Base-by-base conservation (phyloP, 208 protist species). In the Leishmania mexicana region DNA sequence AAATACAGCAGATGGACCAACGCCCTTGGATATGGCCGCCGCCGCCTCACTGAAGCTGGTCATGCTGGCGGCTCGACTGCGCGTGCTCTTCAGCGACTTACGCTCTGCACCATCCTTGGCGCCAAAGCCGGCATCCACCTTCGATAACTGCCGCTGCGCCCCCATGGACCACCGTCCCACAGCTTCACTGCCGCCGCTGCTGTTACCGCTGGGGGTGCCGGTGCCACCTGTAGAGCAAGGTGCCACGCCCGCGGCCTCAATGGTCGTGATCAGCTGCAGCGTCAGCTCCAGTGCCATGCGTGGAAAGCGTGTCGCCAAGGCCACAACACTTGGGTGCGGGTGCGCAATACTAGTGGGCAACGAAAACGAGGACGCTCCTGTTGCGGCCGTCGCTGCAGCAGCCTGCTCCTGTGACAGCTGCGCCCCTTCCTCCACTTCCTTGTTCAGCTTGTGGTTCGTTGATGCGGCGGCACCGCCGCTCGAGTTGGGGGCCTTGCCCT, bases 251-350 rank as follows among this genome's bases (percentile, higher is more conserved):
- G 78, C 62, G 1, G 78, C 58, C 54, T 85, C 82, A 17, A 81
- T 76, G 28, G 78, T 72, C 0, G 74, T 60, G 31, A 67, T 71
- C n/a, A 81, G 31, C 38, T 85, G 47, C 74, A 85, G 54, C 31
- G 68, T 31, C 40, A 85, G 8, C 58, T 81, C 73, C 73, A 84
- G 74, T 11, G 85, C 75, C 40, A 89, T 72, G 64, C 85, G 78
- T 13, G 78, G 81, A 62, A 91, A 87, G 57, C 81, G 86, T 40
- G 31, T 53, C 0, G 68, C 68, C 65, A 88, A 81, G 75, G 86
- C 81, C 49, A 65, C 65, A 45, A 90, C 90, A 15, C 87, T 89
- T 24, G 82, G 78, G 65, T 83, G 79, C 17, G 45, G 71, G 80
- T 87, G 79, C 1, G 79, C 62, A 35, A 87, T 73, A 54, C 28